These are phyloP conservation scores for Phytophthora kernoviae DNA, from an alignment of 352 stramenopile genomes.

Conservation along the genomic window DNA sequence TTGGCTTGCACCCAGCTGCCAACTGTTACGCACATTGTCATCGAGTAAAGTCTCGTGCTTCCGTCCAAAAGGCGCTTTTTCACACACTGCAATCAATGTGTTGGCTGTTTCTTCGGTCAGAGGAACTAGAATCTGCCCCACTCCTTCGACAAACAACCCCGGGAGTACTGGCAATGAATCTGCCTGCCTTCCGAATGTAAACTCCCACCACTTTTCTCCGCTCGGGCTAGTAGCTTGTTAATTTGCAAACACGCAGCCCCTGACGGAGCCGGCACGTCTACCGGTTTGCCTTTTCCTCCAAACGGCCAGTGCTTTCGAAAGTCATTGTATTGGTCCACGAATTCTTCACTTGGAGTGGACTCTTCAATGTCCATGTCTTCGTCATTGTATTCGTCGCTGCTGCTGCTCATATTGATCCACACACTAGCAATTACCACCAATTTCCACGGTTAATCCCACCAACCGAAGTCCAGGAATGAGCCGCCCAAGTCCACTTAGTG, in stretches of 20 bases:
- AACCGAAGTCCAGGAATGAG: too few species aligned
- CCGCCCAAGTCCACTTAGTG: too few species aligned
- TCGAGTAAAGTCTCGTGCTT: constrained; percentile 21
- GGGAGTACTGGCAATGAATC: constrained; percentile 5
- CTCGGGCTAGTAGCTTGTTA: constrained; percentile 8
- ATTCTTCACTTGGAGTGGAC: neutral
- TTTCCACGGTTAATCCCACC: too few species aligned
- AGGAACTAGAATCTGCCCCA: constrained; percentile 14
- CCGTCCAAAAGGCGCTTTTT: constrained; percentile 36
- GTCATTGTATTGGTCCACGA: neutral
- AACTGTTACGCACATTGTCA: constrained; percentile 30
- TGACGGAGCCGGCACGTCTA: neutral
- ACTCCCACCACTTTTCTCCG: neutral
- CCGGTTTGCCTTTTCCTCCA: neutral
- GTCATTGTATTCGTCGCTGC: neutral
- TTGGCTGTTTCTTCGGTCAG: constrained; percentile 8
- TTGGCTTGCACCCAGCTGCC: neutral
- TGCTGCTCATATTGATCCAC: too few species aligned
- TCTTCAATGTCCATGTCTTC: neutral
- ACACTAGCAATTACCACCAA: too few species aligned
- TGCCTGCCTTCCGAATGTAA: constrained; percentile 1
- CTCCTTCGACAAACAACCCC: constrained; percentile 12
- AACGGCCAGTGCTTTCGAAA: neutral
- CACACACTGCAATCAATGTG: constrained; percentile 12
- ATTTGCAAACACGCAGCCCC: constrained; percentile 1